Conservation (phyloP, 75 land plant species). For the Larix kaempferi region DNA sequence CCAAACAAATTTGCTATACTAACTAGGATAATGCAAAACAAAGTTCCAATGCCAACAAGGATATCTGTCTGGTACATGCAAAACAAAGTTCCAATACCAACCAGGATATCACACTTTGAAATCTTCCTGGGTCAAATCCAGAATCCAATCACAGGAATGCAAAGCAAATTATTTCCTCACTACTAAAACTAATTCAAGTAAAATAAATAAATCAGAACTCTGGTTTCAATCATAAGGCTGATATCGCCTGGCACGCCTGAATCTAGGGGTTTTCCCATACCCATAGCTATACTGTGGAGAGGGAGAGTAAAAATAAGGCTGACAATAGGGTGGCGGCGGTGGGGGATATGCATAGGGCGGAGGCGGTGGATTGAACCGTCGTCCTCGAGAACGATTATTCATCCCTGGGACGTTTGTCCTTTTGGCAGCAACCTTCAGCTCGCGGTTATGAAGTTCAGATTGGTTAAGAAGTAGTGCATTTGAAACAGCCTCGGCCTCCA, state of each 20-base stretch:
- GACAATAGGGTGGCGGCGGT: conserved; percentile 40
- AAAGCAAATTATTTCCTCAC: too few relatives aligned
- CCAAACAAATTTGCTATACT: too few relatives aligned
- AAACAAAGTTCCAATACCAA: too few relatives aligned
- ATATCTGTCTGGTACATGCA: too few relatives aligned
- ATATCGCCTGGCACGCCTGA: too few relatives aligned
- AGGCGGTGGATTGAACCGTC: conserved; percentile 36
- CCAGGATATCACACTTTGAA: too few relatives aligned
- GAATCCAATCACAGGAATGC: too few relatives aligned
- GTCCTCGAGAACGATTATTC: conserved; percentile 63
- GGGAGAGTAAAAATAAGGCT: conserved; percentile 51
- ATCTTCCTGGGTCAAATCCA: too few relatives aligned
- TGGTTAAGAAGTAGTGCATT: conserved; percentile 47
- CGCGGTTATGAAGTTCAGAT: conserved; percentile 55
- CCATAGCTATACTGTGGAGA: conserved; percentile 56
- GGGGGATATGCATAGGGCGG: conserved; percentile 49
- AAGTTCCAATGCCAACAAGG: too few relatives aligned
- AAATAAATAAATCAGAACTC: too few relatives aligned
- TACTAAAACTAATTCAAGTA: too few relatives aligned
- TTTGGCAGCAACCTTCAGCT: conserved; percentile 70
- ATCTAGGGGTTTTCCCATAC: conserved; percentile 50
- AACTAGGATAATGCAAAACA: too few relatives aligned
- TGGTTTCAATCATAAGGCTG: background rate
- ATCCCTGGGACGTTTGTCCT: conserved; percentile 91
- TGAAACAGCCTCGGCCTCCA: conserved; percentile 48